These are phyloP conservation scores for Gryganskiella cystojenkinii DNA, from an alignment of 192 early-diverging fungal genomes.

Conservation along the genomic window DNA sequence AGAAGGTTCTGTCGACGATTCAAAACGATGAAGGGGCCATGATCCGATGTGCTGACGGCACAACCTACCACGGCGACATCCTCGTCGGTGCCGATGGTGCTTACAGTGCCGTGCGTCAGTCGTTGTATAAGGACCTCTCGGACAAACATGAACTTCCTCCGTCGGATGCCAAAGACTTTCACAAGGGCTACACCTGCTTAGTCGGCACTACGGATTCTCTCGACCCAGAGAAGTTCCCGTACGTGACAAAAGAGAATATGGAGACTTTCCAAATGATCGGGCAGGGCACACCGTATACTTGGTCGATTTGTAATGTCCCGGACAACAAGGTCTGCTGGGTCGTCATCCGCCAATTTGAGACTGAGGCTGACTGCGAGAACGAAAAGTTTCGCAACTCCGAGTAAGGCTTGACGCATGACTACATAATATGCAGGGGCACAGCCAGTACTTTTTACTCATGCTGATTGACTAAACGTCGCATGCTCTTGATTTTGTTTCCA, in stretches of 20 bases:
- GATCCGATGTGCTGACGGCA: conserved; percentile 9
- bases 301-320: conserved; percentile 7
- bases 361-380: neutral
- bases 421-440: too few relatives aligned
- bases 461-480: too few relatives aligned
- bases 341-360: conserved; percentile 9
- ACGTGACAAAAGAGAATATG: neutral
- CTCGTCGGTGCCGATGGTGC: conserved; percentile 22
- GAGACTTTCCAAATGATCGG: conserved; percentile 1
- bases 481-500: too few relatives aligned
- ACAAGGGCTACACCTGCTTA: neutral
- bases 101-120: conserved; percentile 9
- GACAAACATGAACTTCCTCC: neutral
- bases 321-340: conserved; percentile 18
- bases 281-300: neutral
- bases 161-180: conserved; percentile 1
- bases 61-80: conserved; percentile 8
- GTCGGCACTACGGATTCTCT: conserved; percentile 14
- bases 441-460: too few relatives aligned
- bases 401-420: too few relatives aligned
- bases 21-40: conserved; percentile 15
- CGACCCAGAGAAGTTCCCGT: conserved; percentile 17
- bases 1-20: conserved; percentile 10
- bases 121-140: neutral
- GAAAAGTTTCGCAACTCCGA: neutral